Evolutionary conservation across 345 rosid species (phyloP).

Genomic region (Gossypium bickii): DNA sequence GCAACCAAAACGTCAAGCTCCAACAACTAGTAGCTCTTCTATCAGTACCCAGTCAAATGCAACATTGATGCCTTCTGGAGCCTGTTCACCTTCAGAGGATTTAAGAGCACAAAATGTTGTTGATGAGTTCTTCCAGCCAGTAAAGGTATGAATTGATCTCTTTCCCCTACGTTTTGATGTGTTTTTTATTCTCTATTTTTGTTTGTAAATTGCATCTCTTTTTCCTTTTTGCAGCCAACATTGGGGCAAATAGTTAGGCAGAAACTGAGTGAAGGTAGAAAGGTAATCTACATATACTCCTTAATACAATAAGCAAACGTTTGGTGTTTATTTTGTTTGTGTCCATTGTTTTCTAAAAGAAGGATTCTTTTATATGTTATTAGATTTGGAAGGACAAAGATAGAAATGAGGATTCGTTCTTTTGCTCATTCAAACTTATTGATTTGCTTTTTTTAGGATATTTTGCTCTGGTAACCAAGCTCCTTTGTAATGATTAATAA

Average conservation of each 20-base stretch:
- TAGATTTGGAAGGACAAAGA: neutral
- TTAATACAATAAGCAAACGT: neutral
- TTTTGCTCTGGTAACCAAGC: neutral
- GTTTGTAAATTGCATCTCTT: neutral
- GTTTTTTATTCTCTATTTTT: neutral
- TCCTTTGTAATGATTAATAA: neutral
- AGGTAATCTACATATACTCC: slow-evolving; percentile 34
- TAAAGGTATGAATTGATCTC: slow-evolving; percentile 39
- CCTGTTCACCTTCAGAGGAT: slow-evolving; percentile 54
- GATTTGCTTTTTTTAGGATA: neutral
- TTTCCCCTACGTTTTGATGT: neutral
- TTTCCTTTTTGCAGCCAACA: slow-evolving; percentile 28
- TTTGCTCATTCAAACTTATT: neutral
- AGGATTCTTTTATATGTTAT: neutral
- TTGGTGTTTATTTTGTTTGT: neutral
- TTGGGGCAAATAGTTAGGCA: slow-evolving; percentile 70
- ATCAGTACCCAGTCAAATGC: slow-evolving; percentile 41
- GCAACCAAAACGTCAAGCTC: slow-evolving; percentile 65
- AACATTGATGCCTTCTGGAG: slow-evolving; percentile 34
- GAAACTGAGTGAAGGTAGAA: slow-evolving; percentile 70
- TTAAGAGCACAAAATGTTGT: slow-evolving; percentile 61
- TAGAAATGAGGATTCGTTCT: neutral
- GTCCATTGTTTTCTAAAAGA: neutral
- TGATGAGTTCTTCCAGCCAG: slow-evolving; percentile 83
- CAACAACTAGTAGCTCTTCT: slow-evolving; percentile 43